Evolutionary conservation across 1,284 basidiomycete genomes (phyloP).

Genomic region (Ustilago hordei): DNA sequence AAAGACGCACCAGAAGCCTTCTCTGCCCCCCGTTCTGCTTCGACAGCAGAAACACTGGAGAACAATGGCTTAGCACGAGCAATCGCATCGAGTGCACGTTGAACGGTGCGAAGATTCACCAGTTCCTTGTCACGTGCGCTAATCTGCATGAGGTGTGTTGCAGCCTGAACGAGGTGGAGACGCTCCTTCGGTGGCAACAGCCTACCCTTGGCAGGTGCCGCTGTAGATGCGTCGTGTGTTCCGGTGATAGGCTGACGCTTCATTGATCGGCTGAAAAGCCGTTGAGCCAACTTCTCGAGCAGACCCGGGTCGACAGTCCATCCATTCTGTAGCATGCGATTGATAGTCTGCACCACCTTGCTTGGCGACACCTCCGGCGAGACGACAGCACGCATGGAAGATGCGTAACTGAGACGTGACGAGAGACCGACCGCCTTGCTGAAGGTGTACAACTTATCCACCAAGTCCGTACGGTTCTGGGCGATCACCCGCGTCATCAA

Average conservation of each 20-base stretch:
- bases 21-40: neutral
- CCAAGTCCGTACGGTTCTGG: slow-evolving; percentile 27
- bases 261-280: slow-evolving; percentile 15
- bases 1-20: neutral
- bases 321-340: slow-evolving; percentile 10
- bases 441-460: slow-evolving; percentile 24
- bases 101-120: slow-evolving; percentile 34
- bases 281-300: slow-evolving; percentile 26
- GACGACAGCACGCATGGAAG: slow-evolving; percentile 16
- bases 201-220: slow-evolving; percentile 1
- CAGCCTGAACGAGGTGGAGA: slow-evolving; percentile 15
- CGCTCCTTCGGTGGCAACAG: neutral
- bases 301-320: slow-evolving; percentile 21
- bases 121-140: slow-evolving; percentile 17
- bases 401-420: slow-evolving; percentile 1
- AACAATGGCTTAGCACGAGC: neutral
- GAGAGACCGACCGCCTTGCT: slow-evolving; percentile 21
- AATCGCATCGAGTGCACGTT: slow-evolving; percentile 22
- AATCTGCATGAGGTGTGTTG: slow-evolving; percentile 21
- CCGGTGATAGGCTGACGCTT: neutral
- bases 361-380: slow-evolving; percentile 9
- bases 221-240: neutral
- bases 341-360: slow-evolving; percentile 8
- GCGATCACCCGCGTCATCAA: slow-evolving; percentile 30
- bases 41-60: neutral